phyloP scores from a whole-genome alignment of 208 protist genomes.

The Trypanosoma melophagium region DNA sequence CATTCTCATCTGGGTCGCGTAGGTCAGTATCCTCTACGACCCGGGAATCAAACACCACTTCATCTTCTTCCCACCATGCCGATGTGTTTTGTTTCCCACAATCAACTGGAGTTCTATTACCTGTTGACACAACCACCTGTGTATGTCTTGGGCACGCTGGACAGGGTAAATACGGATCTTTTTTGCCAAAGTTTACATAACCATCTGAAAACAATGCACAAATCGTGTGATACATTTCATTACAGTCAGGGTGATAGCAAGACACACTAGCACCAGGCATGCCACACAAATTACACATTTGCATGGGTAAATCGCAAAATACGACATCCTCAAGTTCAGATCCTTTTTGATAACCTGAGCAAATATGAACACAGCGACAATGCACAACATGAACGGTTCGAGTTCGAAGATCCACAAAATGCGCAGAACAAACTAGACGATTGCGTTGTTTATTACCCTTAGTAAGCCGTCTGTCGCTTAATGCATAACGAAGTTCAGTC shows the following conservation, averaged over 20 bases:
- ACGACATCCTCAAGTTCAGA: slow-evolving; percentile 74
- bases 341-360: slow-evolving; percentile 69
- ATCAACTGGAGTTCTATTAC: slow-evolving; percentile 10
- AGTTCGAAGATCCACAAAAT: slow-evolving; percentile 63
- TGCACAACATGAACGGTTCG: slow-evolving; percentile 74
- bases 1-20: slow-evolving; percentile 85
- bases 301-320: slow-evolving; percentile 49
- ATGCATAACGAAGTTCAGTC: slow-evolving; percentile 45
- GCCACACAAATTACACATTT: slow-evolving; percentile 65
- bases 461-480: slow-evolving; percentile 48
- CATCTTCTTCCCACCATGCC: slow-evolving; percentile 69
- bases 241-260: slow-evolving; percentile 86
- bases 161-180: slow-evolving; percentile 77
- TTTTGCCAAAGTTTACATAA: slow-evolving; percentile 88
- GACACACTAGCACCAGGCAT: slow-evolving; percentile 64
- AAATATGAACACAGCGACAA: slow-evolving; percentile 80
- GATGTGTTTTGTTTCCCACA: slow-evolving; percentile 13
- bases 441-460: slow-evolving; percentile 18
- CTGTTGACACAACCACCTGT: slow-evolving; percentile 40
- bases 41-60: slow-evolving; percentile 81
- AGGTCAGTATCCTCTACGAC: slow-evolving; percentile 74
- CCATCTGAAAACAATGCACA: slow-evolving; percentile 76
- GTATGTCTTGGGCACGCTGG: slow-evolving; percentile 83
- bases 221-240: slow-evolving; percentile 78
- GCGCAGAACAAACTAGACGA: slow-evolving; percentile 51